phyloP scores from a whole-genome alignment of 2,329 filamentous ascomycete genomes.

The Fusarium sp. region DNA sequence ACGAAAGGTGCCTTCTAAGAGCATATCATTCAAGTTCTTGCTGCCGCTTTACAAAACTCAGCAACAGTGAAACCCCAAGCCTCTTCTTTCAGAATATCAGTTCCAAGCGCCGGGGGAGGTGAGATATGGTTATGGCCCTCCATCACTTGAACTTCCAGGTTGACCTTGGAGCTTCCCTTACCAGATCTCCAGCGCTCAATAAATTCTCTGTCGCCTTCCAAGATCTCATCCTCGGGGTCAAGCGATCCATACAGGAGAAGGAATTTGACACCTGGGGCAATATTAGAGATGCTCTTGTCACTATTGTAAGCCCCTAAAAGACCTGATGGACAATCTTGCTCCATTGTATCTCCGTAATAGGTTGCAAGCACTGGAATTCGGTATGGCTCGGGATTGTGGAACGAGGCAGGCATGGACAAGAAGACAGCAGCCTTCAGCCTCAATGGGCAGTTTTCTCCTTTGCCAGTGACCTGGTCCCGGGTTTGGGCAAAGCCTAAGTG shows the following conservation, averaged over 20 bases:
- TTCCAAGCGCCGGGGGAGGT: not conserved
- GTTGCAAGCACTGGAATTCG: not conserved
- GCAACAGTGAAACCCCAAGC: not conserved
- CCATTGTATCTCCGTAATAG: not conserved
- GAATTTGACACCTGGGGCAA: not conserved
- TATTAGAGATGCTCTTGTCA: not conserved
- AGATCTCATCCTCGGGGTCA: not conserved
- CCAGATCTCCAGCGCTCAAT: not conserved
- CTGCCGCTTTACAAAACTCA: not conserved
- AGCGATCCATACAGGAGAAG: not conserved
- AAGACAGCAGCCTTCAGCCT: not conserved
- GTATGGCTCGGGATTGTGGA: not conserved
- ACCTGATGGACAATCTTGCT: not conserved
- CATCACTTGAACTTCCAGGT: not conserved
- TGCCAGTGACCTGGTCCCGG: not conserved
- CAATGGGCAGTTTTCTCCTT: not conserved
- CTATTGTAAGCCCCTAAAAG: not conserved
- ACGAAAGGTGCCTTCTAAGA: fast-evolving
- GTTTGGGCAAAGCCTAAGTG: not conserved
- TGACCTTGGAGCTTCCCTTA: not conserved
- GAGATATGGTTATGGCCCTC: not conserved
- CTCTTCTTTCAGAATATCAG: not conserved
- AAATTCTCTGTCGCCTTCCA: not conserved
- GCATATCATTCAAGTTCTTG: not conserved
- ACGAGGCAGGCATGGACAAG: not conserved